Evolutionary conservation across 2,329 filamentous ascomycete genomes (phyloP).

Genomic region (Aspergillus ochraceoroseus): DNA sequence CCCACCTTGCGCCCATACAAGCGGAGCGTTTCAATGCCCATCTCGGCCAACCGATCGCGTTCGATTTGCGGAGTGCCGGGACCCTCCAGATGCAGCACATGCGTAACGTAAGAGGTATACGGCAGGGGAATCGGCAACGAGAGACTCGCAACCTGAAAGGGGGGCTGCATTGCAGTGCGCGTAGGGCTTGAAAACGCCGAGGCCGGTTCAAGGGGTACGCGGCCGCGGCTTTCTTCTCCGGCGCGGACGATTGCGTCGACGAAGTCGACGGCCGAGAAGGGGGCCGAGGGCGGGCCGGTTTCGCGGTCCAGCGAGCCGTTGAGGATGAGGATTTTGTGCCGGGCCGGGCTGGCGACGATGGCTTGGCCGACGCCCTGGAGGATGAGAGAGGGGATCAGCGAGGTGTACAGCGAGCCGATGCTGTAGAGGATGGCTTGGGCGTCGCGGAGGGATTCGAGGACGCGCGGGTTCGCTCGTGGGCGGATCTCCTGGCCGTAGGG

Average conservation of each 20-base stretch:
- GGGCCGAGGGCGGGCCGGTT: conserved; percentile 63
- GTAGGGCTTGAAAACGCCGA: conserved; percentile 32
- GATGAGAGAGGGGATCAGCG: conserved; percentile 75
- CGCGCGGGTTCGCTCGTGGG: conserved; percentile 75
- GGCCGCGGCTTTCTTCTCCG: conserved; percentile 61
- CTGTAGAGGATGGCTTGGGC: conserved; percentile 76
- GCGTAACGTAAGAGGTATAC: conserved; percentile 69
- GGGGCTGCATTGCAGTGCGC: not conserved
- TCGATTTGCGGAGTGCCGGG: conserved; percentile 67
- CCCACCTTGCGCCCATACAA: conserved; percentile 64
- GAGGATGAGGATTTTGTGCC: conserved; percentile 74
- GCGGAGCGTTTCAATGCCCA: conserved; percentile 73
- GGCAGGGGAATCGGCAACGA: conserved; percentile 36
- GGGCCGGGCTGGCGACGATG: conserved; percentile 48
- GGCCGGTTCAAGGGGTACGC: conserved; percentile 20
- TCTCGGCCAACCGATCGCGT: conserved; percentile 53
- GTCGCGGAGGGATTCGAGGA: conserved; percentile 61
- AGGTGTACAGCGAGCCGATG: conserved; percentile 91
- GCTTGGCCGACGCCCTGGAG: conserved; percentile 68
- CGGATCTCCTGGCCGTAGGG: conserved; percentile 96
- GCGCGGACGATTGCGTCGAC: conserved; percentile 72
- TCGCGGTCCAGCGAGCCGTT: conserved; percentile 83
- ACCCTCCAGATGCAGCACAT: conserved; percentile 74
- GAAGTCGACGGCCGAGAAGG: conserved; percentile 75
- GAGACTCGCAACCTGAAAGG: not conserved